Evolutionary conservation across 1,284 basidiomycete genomes (phyloP), one percentile per base, ranked within the genome.

Genomic region (Leccinum ponderosum): DNA sequence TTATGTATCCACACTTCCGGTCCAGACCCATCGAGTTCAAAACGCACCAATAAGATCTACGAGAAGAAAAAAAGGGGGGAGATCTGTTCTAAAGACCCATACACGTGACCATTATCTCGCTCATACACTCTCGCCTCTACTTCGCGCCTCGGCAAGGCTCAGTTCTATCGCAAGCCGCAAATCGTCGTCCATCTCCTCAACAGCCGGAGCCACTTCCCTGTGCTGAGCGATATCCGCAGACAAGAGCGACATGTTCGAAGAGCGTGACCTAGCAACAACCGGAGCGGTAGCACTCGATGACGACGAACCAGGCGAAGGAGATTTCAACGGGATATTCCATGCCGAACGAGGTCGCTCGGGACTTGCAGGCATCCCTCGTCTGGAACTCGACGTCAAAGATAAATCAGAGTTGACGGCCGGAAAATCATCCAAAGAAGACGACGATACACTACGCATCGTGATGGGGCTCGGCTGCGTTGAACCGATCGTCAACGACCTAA

Each of bases 101-200:
- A 53, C 37, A 14, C 35, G 35, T 35, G 12, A 14, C 35, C 42
- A 27, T n/a, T 37, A 53, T 56, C 8, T 55, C 4, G 42, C 15
- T 72, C 60, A 73, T n/a, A 47, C 31, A 3, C 22, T 59, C 35
- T 76, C 74, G 1, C 70, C 75, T 6, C 74, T 75, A 65, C 81
- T 83, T 54, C 70, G 75, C 11, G 83, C 83, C 64, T 87, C 86
- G 3, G 79, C 81, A 37, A 87, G 75, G 67, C 85, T 87, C 68
- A 87, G 65, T 68, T 83, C 82, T 8, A 87, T 76, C 14, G 80
- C 86, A 62, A 83, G 76, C 53, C 71, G 76, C 68, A 87, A 65
- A 65, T 87, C 84, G 11, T 79, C 82, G 59, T 87, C 83, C 66
- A 81, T 77, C 22, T 77, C 76, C 5, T 77, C 77, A 4, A 6